phyloP scores from a whole-genome alignment of 192 early-diverging fungal genomes.

The Allomyces arbusculus region DNA sequence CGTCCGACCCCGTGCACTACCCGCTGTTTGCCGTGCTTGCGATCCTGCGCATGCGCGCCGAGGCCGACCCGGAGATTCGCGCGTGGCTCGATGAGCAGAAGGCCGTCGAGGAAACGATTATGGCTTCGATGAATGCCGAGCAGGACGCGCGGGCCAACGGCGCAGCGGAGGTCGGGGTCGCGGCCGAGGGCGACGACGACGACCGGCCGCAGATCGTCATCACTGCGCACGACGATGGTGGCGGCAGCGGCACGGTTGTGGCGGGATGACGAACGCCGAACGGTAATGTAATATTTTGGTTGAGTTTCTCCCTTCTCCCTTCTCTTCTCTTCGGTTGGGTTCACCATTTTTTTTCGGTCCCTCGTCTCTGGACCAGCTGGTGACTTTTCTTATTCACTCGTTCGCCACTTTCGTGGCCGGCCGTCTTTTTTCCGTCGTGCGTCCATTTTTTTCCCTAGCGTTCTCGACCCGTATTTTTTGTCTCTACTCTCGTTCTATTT shows the following conservation, averaged over 20 bases:
- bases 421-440: too few species aligned
- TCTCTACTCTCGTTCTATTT: too few species aligned
- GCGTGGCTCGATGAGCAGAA: constrained; percentile 8
- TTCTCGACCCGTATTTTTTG: too few species aligned
- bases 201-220: neutral
- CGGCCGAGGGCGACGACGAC: neutral
- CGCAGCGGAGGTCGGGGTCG: neutral
- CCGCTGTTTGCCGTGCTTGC: neutral
- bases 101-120: constrained; percentile 10
- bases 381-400: too few species aligned
- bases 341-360: neutral
- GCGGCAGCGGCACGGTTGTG: neutral
- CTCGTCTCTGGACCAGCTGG: neutral
- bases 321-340: neutral
- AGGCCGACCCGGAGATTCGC: neutral
- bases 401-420: too few species aligned
- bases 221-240: neutral
- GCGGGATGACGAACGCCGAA: neutral
- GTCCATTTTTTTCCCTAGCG: too few species aligned
- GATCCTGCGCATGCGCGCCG: neutral
- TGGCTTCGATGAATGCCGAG: constrained; percentile 1
- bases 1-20: neutral
- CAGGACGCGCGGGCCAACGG: neutral
- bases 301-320: neutral
- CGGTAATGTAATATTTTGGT: neutral